A percentile compares a stretch with the other conserved stretches of the same genome.
Evolutionary conservation across 257 asterid species (phyloP).

Genomic region (Misopates orontium): DNA sequence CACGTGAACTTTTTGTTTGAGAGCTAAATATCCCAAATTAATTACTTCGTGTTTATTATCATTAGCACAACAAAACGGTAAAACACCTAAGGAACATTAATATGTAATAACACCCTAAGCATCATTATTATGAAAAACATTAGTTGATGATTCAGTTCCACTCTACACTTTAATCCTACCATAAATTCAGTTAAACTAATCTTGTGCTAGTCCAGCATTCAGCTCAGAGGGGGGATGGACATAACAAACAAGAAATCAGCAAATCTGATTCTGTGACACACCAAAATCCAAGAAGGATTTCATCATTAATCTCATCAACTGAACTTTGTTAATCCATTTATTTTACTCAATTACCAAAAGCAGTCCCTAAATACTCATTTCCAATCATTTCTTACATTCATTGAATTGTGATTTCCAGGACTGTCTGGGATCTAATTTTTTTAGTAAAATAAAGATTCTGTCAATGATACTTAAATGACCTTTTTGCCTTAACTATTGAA

Average conservation of each 20-base stretch:
- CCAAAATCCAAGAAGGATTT: slow-evolving; percentile 41
- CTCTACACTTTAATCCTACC: no score
- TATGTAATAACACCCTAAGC: no score
- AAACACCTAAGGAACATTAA: no score
- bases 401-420: slow-evolving; percentile 28
- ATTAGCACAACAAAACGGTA: no score
- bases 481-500: background rate
- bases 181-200: no score
- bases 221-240: slow-evolving; percentile 10
- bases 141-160: no score
- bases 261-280: slow-evolving; percentile 28
- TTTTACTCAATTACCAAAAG: background rate
- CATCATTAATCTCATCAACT: slow-evolving; percentile 32
- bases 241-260: slow-evolving; percentile 26
- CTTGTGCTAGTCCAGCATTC: no score
- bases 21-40: no score
- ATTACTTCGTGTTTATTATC: no score
- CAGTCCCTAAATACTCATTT: slow-evolving; percentile 12
- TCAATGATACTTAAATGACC: background rate
- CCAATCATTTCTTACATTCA: slow-evolving; percentile 12
- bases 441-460: slow-evolving; percentile 33
- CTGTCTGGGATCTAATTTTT: slow-evolving; percentile 31
- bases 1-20: no score
- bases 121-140: no score
- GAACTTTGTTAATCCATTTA: slow-evolving; percentile 30